Conservation (phyloP, 805 yeast genomes). For the Yamadazyma takamatsuzukensis region DNA sequence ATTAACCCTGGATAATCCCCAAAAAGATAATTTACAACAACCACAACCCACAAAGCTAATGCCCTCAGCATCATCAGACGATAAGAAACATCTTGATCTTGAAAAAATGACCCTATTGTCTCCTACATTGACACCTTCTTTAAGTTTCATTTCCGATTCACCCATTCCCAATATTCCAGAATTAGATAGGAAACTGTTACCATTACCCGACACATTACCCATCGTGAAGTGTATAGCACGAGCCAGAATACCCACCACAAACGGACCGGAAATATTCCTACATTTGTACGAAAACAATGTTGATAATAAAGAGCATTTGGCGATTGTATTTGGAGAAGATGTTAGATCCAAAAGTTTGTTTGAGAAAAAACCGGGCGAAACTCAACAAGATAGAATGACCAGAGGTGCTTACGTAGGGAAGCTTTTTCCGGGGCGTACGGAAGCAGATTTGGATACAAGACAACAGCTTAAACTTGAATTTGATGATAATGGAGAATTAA, state of each 20-base stretch:
- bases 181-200: slow-evolving; percentile 26
- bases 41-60: too few species aligned
- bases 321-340: slow-evolving; percentile 93
- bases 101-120: slow-evolving; percentile 21
- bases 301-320: slow-evolving; percentile 92
- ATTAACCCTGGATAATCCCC: too few species aligned
- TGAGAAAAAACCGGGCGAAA: slow-evolving; percentile 57
- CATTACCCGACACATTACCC: slow-evolving; percentile 60
- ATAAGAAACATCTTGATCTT: too few species aligned
- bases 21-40: too few species aligned
- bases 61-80: too few species aligned
- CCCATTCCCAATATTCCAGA: slow-evolving; percentile 17
- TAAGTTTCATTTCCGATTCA: slow-evolving; percentile 6
- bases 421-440: slow-evolving; percentile 77
- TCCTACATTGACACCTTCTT: slow-evolving; percentile 19
- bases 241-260: slow-evolving; percentile 94
- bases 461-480: slow-evolving; percentile 24
- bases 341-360: slow-evolving; percentile 76
- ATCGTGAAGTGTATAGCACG: slow-evolving; percentile 83
- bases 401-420: slow-evolving; percentile 95
- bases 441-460: slow-evolving; percentile 57
- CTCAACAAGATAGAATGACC: slow-evolving; percentile 95
- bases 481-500: slow-evolving; percentile 29
- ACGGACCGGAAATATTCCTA: slow-evolving; percentile 89
- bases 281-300: slow-evolving; percentile 84